phyloP scores from a whole-genome alignment of 208 protist genomes.

The Acanthamoeba royreba region DNA sequence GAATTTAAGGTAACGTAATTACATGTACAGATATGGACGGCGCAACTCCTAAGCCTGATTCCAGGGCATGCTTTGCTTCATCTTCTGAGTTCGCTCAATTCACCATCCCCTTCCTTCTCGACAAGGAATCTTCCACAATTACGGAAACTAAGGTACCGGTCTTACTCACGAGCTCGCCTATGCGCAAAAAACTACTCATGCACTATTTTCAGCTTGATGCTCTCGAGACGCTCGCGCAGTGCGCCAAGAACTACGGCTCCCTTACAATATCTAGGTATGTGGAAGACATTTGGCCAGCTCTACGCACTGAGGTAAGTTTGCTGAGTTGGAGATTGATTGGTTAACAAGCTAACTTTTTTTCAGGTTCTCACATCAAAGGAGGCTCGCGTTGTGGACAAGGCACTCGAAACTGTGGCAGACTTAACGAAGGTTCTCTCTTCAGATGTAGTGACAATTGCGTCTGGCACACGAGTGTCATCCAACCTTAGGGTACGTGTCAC shows the following conservation, averaged over 20 bases:
- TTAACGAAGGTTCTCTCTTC: background rate
- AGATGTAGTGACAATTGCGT: background rate
- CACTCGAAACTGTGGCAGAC: background rate
- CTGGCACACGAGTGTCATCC: background rate
- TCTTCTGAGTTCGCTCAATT: background rate
- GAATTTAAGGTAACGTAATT: background rate
- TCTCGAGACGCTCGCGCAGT: background rate
- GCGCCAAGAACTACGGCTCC: background rate
- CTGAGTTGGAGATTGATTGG: background rate
- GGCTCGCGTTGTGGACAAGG: background rate
- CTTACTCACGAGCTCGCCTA: too few species aligned
- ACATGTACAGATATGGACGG: background rate
- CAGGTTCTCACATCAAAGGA: slow-evolving; percentile 28
- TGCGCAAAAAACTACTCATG: background rate
- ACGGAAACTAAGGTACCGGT: background rate
- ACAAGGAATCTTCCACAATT: background rate
- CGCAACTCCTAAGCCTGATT: background rate
- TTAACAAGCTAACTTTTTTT: background rate
- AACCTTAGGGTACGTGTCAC: background rate
- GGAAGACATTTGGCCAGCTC: slow-evolving; percentile 20
- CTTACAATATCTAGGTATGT: background rate
- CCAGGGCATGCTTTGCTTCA: background rate
- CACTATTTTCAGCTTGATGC: background rate
- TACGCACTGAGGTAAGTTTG: background rate
- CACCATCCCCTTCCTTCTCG: background rate